Percentiles rank a stretch among this genome's conserved stretches.
Evolutionary conservation across 805 yeast genomes (phyloP).

Genomic region (Lachancea fermentati): DNA sequence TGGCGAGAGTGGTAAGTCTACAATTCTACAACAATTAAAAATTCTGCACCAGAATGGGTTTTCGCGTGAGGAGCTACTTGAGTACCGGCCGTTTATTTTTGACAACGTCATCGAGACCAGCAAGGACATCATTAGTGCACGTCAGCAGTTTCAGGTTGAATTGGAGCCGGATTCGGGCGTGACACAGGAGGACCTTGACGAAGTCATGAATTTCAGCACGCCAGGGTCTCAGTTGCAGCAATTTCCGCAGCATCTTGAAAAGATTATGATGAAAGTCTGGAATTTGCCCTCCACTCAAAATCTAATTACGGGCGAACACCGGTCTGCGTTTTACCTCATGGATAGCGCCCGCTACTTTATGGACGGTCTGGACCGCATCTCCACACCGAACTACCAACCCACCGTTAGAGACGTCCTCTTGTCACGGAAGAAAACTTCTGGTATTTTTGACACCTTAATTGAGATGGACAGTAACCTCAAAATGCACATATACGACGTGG

Average conservation of each 20-base stretch:
- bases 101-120: slow-evolving; percentile 75
- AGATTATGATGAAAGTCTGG: slow-evolving; percentile 49
- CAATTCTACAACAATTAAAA: slow-evolving; percentile 37
- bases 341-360: slow-evolving; percentile 82
- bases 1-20: slow-evolving; percentile 46
- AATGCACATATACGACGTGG: slow-evolving; percentile 75
- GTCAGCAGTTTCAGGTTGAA: slow-evolving; percentile 41
- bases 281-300: slow-evolving; percentile 50
- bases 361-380: slow-evolving; percentile 51
- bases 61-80: slow-evolving; percentile 53
- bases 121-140: slow-evolving; percentile 62
- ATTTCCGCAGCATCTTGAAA: slow-evolving; percentile 47
- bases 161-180: slow-evolving; percentile 32
- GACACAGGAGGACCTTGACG: slow-evolving; percentile 26
- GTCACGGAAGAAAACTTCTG: slow-evolving; percentile 88
- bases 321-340: slow-evolving; percentile 71
- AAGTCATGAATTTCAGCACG: slow-evolving; percentile 9
- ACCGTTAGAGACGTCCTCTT: slow-evolving; percentile 71
- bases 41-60: slow-evolving; percentile 33
- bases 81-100: slow-evolving; percentile 73
- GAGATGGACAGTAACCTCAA: slow-evolving; percentile 59
- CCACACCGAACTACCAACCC: slow-evolving; percentile 59
- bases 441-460: slow-evolving; percentile 79
- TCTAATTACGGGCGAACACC: slow-evolving; percentile 48
- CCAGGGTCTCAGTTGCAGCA: slow-evolving; percentile 18